Evolutionary conservation across 2,329 filamentous ascomycete genomes (phyloP), one percentile per base, ranked within the genome.

Genomic region (Fusarium sp.): DNA sequence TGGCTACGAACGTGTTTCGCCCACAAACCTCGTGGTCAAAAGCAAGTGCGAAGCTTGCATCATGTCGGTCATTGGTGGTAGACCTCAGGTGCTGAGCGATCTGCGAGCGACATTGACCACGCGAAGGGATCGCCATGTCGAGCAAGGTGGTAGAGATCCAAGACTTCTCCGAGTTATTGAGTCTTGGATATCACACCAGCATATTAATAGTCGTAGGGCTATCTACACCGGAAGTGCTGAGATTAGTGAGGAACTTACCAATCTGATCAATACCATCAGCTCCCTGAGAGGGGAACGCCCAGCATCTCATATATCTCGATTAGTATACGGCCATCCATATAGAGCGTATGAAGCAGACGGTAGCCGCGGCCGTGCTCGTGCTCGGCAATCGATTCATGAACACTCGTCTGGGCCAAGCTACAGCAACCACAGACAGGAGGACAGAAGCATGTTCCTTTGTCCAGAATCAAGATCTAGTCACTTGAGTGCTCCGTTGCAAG

Each of bases 11-110:
- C 60, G 59, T 2, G 57, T 54, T 58, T 33, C 72, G 69, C 76
- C 70, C 27, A 44, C 29, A 29, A 74, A 80, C 39, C 73, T 68
- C 11, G 54, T 68, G 16, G 77, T 85, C 8, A 62, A 69, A 35
- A 80, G 76, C 11, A 78, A 63, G 4, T 90, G 88, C 69, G 84
- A 88, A 73, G 87, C 86, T 4, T 90, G 88, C 68, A 84, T 87
- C 33, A 76, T 90, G 18, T 82, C 85, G 4, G 80, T 81, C 7
- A 74, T 90, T 2, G 87, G 87, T 5, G 84, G 84, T 1, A 80
- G 82, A 37, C 77, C 74, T 9, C 75, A 80, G 21, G 71, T 83
- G 4, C 77, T 90, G 5, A 76, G 80, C 10, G 86, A 87, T 72
- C 73, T 90, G 37, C 78, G 84, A 33, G 83, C 85, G 7, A 78